Percentiles rank a stretch among this genome's conserved stretches.
Evolutionary conservation across 495 filamentous ascomycete species (phyloP).

Genomic region (Penicillium pancosmium): DNA sequence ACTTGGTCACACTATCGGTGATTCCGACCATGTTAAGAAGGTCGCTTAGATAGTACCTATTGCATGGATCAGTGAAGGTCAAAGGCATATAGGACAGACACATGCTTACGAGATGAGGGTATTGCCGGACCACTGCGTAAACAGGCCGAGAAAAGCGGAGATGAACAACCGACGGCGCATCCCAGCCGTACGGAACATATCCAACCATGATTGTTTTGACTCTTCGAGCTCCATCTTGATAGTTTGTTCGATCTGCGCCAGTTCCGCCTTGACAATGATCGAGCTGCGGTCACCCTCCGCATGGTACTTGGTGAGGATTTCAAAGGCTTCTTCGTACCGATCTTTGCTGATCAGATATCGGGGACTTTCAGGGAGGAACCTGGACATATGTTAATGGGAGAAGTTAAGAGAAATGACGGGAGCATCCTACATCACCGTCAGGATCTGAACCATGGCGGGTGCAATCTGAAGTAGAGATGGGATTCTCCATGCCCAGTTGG

Average conservation of each 20-base stretch:
- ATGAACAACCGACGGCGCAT: constrained; percentile 61
- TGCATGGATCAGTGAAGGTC: not conserved
- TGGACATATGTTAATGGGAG: constrained; percentile 13
- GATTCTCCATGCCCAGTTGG: constrained; percentile 67
- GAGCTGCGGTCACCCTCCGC: constrained; percentile 57
- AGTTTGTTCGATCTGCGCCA: constrained; percentile 61
- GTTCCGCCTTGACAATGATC: constrained; percentile 61
- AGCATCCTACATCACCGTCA: constrained; percentile 42
- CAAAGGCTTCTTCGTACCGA: constrained; percentile 56
- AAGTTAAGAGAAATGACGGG: not conserved
- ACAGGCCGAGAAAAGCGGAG: constrained; percentile 58
- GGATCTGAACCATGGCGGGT: constrained; percentile 33
- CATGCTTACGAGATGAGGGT: constrained; percentile 56
- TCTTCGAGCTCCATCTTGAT: constrained; percentile 58
- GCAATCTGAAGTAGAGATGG: constrained; percentile 61
- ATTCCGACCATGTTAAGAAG: constrained; percentile 52
- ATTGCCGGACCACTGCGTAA: constrained; percentile 69
- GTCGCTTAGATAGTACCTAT: constrained; percentile 56
- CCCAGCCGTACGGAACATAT: constrained; percentile 56
- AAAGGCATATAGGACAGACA: constrained; percentile 3
- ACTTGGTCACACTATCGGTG: constrained; percentile 53
- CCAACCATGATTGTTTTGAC: constrained; percentile 56
- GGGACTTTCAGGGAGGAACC: constrained; percentile 62
- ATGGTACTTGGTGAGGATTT: constrained; percentile 62
- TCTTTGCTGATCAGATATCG: constrained; percentile 64